Conservation (phyloP, 495 filamentous ascomycete genomes). For the Amphirosellinia nigrospora region DNA sequence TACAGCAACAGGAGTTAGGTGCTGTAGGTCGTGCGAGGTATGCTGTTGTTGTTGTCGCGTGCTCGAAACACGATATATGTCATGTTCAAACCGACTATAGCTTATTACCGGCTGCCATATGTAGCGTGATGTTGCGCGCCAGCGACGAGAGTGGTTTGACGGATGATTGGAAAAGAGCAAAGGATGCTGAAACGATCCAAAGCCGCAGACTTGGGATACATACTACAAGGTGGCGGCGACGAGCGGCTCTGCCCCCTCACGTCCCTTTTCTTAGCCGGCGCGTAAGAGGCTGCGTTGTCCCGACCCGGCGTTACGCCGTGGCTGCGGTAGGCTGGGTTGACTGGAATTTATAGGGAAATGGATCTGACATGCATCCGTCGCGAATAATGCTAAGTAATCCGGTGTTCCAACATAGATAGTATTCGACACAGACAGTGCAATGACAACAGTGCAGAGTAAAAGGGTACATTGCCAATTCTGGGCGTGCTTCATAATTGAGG, state of each 20-base stretch:
- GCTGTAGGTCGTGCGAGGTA: not conserved
- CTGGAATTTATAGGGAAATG: not conserved
- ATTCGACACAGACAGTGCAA: not conserved
- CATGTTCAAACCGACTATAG: not conserved
- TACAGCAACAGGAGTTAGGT: not conserved
- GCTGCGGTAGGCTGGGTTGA: not conserved
- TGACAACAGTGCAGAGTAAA: not conserved
- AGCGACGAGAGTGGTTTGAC: not conserved
- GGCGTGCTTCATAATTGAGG: not conserved
- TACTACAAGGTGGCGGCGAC: not conserved
- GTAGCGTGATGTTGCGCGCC: not conserved
- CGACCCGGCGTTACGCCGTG: slow-evolving; percentile 12
- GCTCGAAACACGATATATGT: not conserved
- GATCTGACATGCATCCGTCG: not conserved
- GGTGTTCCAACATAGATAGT: too few species aligned
- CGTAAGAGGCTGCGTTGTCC: not conserved
- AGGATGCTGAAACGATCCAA: slow-evolving; percentile 2
- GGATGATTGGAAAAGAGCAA: slow-evolving; percentile 10
- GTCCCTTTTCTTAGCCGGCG: slow-evolving; percentile 7
- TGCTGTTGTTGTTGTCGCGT: not conserved
- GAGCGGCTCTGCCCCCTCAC: not conserved
- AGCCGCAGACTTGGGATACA: not conserved
- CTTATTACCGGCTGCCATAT: too few species aligned
- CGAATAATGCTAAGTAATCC: not conserved
- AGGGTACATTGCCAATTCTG: not conserved